Base-by-base conservation (phyloP, 2,329 filamentous ascomycete genomes). In the Diaporthe citriasiana region DNA sequence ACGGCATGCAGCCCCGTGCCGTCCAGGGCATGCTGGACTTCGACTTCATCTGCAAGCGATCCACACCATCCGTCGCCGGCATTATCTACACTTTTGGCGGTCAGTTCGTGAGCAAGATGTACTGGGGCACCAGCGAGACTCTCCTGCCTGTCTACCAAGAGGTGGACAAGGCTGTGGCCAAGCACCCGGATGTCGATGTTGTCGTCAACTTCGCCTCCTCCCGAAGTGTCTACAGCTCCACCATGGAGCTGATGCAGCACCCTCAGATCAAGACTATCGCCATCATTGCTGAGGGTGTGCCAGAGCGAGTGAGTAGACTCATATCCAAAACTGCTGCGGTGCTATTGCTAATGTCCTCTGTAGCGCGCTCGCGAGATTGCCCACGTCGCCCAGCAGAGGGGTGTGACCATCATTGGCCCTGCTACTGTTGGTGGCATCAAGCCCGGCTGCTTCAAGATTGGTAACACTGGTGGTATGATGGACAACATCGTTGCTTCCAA, bases 21-120 rank as follows among this genome's bases (percentile, higher is more conserved):
- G 94, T 95, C 79, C 94, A 95, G 88, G 93, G 93, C 84, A 95
- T 95, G 93, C 94, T 99, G 84, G 97, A 99, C 87, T 99, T 99
- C 85, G 97, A 99, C 90, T 99, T 98, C 91, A 99, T 99, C 88
- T 99, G 97, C 95, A 98, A 98, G 92, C 94, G 97, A 82, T 91
- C 92, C 84, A 97, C 94, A 75, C 97, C 97, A 78, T 99, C 97
- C 74, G 97, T 99, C 74, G 97, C 97, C 79, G 97, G 95, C 84
- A 98, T 99, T 87, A 98, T 99, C 90, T 99, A 99, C 90, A 98
- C 97, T 81, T 99, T 99, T 83, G 97, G 97, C 84, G 97, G 97
- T 79, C 97, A 99, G 88, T 99, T 99, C 92, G 97, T 99, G 84
- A 98, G 95, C 93, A 99, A 99, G 93, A 98, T 99, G 97, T 99